Evolutionary conservation across 495 filamentous ascomycete genomes (phyloP), one percentile per base, ranked within the genome.

Genomic region (Neurospora sp.): DNA sequence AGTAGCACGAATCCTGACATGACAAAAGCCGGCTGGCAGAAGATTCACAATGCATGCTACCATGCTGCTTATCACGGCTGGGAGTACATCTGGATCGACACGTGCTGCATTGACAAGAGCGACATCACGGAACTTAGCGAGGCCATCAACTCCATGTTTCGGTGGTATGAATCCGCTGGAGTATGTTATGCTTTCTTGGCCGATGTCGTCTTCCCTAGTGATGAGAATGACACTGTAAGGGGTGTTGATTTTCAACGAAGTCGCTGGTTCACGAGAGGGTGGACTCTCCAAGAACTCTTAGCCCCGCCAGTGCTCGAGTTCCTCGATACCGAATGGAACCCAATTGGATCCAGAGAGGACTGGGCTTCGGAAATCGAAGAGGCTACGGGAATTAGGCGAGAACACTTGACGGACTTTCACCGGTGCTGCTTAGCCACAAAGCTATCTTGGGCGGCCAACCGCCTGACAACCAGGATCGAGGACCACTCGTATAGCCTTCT

Each of bases 401-500:
- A 42, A 27, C 18, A 72, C 9, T 20, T 69, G 1, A 12, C 35
- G 9, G 31, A 41, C 18, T 42, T 69, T 27, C 11, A 16, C 40
- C 40, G 11, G 4, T 41, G 40, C 40, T 41, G 40, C 5, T 0
- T 41, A 41, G 40, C 11, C 2, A 41, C 40, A 12, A 41, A 16
- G 12, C 44, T 74, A 44, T 71, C 69, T 18, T 76, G 75, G 75
- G 75, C 72, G 3, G 41, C 35, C 2, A n/a, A 20, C 1, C 66
- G 75, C 8, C 16, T 54, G n/a, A 76, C 75, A 11, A 76, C 72
- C 2, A 23, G 75, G 2, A 44, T 70, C 5, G 72, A 76, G 39
- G 75, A 76, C 44, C 37, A n/a, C 11, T 66, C 75, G 3, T 76
- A 76, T 44, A 46, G 39, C 6, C 72, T 76, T 2, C 69, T 74